Evolutionary conservation across 2,329 filamentous ascomycete genomes (phyloP).

Genomic region (Arthrobotrys conoides): DNA sequence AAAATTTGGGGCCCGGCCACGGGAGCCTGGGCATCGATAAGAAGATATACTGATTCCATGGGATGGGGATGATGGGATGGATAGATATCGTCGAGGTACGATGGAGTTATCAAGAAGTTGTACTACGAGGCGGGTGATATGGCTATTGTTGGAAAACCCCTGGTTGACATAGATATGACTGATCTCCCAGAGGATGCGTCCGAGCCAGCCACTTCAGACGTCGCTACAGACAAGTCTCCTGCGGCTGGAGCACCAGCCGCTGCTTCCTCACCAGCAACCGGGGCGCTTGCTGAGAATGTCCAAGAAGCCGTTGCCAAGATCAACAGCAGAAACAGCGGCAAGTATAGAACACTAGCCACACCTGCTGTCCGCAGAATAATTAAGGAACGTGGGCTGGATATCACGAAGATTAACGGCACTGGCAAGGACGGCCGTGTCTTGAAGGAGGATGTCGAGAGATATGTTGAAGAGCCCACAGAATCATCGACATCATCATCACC

Average conservation of each 20-base stretch:
- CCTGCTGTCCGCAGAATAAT: conserved; percentile 91
- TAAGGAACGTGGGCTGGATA: conserved; percentile 83
- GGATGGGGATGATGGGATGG: background rate
- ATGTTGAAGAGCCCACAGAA: conserved; percentile 70
- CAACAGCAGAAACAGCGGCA: conserved; percentile 49
- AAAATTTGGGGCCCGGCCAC: too few species aligned
- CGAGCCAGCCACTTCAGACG: conserved; percentile 52
- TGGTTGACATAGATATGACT: conserved; percentile 90
- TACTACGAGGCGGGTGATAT: conserved; percentile 97
- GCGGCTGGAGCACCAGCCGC: conserved; percentile 54
- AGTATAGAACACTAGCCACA: conserved; percentile 78
- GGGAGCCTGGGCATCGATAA: background rate
- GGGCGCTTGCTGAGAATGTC: background rate
- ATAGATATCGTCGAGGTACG: conserved; percentile 90
- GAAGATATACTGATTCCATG: background rate
- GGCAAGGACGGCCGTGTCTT: conserved; percentile 91
- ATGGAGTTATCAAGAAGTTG: conserved; percentile 94
- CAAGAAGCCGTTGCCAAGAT: conserved; percentile 14
- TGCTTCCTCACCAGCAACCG: conserved; percentile 5
- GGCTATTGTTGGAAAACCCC: conserved; percentile 92
- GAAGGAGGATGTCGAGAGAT: conserved; percentile 90
- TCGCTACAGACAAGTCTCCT: conserved; percentile 40
- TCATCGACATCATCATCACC: conserved; percentile 9
- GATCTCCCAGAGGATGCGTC: conserved; percentile 54
- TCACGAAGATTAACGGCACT: conserved; percentile 83